phyloP scores from a whole-genome alignment of 2,329 filamentous ascomycete genomes.

The Pseudogymnoascus sp. region DNA sequence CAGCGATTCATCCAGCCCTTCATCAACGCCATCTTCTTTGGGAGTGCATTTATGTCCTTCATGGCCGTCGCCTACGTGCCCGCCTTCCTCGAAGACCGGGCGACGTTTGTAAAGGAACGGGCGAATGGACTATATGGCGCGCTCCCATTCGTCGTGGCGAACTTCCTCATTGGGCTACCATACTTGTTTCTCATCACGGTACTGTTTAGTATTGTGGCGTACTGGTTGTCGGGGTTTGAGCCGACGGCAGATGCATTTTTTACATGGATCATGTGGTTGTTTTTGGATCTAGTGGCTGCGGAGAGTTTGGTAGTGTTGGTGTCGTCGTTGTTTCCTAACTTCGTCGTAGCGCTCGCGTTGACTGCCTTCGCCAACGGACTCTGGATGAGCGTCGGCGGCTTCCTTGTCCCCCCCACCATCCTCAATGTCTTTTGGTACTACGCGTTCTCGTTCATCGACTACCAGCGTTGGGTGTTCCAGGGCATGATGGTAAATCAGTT shows the following conservation, averaged over 20 bases:
- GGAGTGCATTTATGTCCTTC: slow-evolving; percentile 69
- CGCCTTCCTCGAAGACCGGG: slow-evolving; percentile 70
- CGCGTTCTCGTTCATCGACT: slow-evolving; percentile 83
- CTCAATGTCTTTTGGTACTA: slow-evolving; percentile 83
- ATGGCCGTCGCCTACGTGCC: slow-evolving; percentile 83
- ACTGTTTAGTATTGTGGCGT: slow-evolving; percentile 67
- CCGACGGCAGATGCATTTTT: slow-evolving; percentile 61
- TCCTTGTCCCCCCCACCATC: slow-evolving; percentile 64
- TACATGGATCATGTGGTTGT: slow-evolving; percentile 75
- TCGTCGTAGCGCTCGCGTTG: slow-evolving; percentile 70
- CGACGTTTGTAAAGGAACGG: slow-evolving; percentile 67
- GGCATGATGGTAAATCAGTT: slow-evolving; percentile 95
- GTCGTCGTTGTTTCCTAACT: slow-evolving; percentile 65
- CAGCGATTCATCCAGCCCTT: slow-evolving; percentile 73
- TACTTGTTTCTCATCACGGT: slow-evolving; percentile 70
- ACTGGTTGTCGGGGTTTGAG: slow-evolving; percentile 74
- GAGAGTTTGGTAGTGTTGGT: slow-evolving; percentile 77
- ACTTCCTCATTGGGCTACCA: slow-evolving; percentile 75
- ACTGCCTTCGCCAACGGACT: slow-evolving; percentile 81
- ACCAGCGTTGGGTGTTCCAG: slow-evolving; percentile 75
- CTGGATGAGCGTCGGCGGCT: slow-evolving; percentile 83
- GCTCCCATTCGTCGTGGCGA: slow-evolving; percentile 63
- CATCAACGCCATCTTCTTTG: slow-evolving; percentile 70
- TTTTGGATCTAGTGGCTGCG: slow-evolving; percentile 74
- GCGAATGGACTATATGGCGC: slow-evolving; percentile 76